Conservation (phyloP, 2,329 filamentous ascomycete genomes). For the Cordyceps militaris region DNA sequence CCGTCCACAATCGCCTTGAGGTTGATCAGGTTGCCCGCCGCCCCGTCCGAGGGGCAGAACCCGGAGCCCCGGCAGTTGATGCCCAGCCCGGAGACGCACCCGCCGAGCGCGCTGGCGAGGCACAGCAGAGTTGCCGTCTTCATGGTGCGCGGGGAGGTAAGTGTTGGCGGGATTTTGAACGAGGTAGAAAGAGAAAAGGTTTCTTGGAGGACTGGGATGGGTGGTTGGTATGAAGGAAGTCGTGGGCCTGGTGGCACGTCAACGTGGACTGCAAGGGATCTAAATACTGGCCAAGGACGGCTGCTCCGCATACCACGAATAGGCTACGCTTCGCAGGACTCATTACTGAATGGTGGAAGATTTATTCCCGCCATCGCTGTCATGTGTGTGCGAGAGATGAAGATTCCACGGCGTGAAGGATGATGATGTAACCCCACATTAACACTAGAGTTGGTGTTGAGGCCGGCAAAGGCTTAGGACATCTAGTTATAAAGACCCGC, state of each 20-base stretch:
- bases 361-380: not conserved
- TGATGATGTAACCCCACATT: too few species aligned
- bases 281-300: not conserved
- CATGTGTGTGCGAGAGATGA: too few species aligned
- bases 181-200: not conserved
- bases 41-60: conserved; percentile 13
- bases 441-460: too few species aligned
- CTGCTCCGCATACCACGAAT: not conserved
- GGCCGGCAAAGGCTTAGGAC: too few species aligned
- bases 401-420: too few species aligned
- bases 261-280: not conserved
- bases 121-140: not conserved
- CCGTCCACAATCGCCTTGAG: conserved; percentile 14
- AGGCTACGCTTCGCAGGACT: too few species aligned
- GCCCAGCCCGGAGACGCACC: conserved; percentile 12
- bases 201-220: not conserved
- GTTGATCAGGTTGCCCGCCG: conserved; percentile 12
- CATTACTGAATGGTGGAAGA: not conserved
- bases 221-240: not conserved
- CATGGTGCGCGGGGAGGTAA: not conserved
- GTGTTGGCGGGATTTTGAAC: not conserved
- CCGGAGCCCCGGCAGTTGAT: conserved; percentile 18
- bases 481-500: too few species aligned
- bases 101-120: not conserved
- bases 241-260: too few species aligned